Evolutionary conservation across 164 flowering plant genomes (phyloP).

Genomic region (Dillenia suffruticosa): DNA sequence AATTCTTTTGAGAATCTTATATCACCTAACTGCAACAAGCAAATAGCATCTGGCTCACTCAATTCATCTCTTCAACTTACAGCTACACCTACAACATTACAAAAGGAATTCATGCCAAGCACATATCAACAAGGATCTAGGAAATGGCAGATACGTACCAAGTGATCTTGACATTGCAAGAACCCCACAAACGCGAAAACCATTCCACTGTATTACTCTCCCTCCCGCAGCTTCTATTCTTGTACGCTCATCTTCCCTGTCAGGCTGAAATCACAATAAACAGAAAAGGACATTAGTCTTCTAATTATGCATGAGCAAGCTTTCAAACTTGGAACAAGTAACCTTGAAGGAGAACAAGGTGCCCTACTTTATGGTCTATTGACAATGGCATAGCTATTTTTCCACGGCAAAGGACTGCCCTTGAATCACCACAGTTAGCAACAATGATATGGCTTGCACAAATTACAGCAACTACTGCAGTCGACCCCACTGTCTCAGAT

Average conservation of each 20-base stretch:
- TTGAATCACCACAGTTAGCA: slow-evolving; percentile 91
- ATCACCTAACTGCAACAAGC: too few relatives aligned
- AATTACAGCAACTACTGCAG: slow-evolving; percentile 22
- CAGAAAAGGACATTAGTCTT: not conserved
- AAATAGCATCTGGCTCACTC: too few relatives aligned
- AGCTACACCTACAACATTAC: not conserved
- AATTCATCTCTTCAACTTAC: too few relatives aligned
- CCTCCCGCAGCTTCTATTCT: slow-evolving; percentile 95
- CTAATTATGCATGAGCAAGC: too few relatives aligned
- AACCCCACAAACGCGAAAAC: slow-evolving; percentile 84
- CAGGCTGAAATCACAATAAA: slow-evolving; percentile 50
- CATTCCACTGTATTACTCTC: slow-evolving; percentile 89
- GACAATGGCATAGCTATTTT: slow-evolving; percentile 76
- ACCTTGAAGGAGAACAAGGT: not conserved
- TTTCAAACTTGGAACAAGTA: too few relatives aligned
- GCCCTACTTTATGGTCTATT: slow-evolving; percentile 71
- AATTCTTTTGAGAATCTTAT: too few relatives aligned
- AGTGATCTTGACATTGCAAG: slow-evolving; percentile 88
- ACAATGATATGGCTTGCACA: slow-evolving; percentile 44
- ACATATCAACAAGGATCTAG: slow-evolving; percentile 64
- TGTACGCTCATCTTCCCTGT: slow-evolving; percentile 77
- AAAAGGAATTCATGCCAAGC: not conserved
- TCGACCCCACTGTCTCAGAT: slow-evolving; percentile 8
- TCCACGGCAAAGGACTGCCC: slow-evolving; percentile 92
- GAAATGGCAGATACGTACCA: slow-evolving; percentile 35